Conservation (phyloP, 306 rosid species). For the Myrica gale region DNA sequence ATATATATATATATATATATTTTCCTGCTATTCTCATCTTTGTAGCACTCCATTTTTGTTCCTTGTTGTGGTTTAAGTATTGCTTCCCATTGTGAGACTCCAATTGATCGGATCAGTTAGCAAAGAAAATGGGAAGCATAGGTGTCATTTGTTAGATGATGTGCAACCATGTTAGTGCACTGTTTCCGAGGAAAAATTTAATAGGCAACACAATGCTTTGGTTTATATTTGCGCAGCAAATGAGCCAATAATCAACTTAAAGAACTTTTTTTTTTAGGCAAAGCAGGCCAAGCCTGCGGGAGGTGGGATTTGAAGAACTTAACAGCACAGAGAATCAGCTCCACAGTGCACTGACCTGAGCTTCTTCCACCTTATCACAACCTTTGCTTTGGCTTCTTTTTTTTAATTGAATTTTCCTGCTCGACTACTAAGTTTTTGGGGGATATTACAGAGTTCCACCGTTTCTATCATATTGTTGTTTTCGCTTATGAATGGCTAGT, state of each 20-base stretch:
- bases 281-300: no score
- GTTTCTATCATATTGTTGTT: background rate
- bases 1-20: no score
- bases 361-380: background rate
- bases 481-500: background rate
- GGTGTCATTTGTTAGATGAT: background rate
- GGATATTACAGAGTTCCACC: background rate
- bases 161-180: background rate
- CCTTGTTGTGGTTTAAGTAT: no score
- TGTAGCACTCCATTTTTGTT: background rate
- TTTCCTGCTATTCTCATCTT: background rate
- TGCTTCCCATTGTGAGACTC: no score
- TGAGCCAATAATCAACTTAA: background rate
- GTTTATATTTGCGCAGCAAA: background rate
- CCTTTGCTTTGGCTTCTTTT: background rate
- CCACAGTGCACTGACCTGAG: background rate
- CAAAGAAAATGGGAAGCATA: background rate
- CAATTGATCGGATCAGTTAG: background rate
- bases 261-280: no score
- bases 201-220: background rate
- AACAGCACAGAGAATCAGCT: background rate
- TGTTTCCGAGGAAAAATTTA: background rate
- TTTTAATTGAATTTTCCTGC: background rate
- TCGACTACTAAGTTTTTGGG: background rate
- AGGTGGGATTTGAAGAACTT: no score